Conservation (phyloP, 139 green algal genomes). For the Microglena sp. region DNA sequence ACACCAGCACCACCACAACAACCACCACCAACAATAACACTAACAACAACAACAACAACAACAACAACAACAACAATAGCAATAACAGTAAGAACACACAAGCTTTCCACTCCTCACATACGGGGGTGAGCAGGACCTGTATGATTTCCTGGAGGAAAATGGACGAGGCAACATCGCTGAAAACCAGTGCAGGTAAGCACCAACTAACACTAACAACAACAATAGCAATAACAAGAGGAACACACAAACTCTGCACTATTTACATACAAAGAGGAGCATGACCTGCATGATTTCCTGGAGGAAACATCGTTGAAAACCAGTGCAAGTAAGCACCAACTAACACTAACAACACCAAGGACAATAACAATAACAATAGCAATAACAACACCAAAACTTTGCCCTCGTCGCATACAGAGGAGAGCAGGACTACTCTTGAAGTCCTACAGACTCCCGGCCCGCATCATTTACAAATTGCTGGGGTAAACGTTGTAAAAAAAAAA, state of each 20-base stretch:
- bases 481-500: too few species aligned
- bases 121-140: background rate
- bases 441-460: too few species aligned
- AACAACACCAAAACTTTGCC: background rate
- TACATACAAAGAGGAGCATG: background rate
- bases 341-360: background rate
- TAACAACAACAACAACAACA: background rate
- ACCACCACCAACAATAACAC: background rate
- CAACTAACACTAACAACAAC: too few species aligned
- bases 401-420: background rate
- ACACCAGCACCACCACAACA: background rate
- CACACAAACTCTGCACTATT: background rate
- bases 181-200: too few species aligned
- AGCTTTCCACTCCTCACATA: background rate
- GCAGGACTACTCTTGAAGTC: too few species aligned
- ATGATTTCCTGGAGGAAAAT: slow-evolving; percentile 4
- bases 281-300: too few species aligned
- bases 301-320: too few species aligned
- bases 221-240: too few species aligned
- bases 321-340: background rate
- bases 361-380: background rate
- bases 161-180: slow-evolving; percentile 2
- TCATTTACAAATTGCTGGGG: too few species aligned
- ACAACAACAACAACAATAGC: background rate
- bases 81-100: background rate